phyloP scores from a whole-genome alignment of 2,329 filamentous ascomycete species.

The Colletotrichum limetticola region DNA sequence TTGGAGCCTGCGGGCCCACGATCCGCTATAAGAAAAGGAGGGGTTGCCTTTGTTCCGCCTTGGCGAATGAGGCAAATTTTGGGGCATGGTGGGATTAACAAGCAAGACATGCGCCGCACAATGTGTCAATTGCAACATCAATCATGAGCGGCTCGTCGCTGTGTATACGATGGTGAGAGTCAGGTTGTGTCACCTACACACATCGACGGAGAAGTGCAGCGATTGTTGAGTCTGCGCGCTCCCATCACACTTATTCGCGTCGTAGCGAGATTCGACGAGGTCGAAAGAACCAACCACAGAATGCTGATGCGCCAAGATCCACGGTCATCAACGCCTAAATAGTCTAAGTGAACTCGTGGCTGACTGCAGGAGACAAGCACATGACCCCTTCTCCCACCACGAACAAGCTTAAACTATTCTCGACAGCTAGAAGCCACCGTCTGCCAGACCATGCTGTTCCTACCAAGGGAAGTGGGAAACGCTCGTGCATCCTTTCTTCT shows the following conservation, averaged over 20 bases:
- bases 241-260: not conserved
- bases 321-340: not conserved
- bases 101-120: not conserved
- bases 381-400: not conserved
- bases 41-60: slow-evolving; percentile 3
- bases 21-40: not conserved
- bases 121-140: not conserved
- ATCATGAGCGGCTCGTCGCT: not conserved
- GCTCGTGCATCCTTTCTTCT: not conserved
- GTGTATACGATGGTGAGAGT: not conserved
- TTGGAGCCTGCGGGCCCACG: not conserved
- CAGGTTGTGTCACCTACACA: not conserved
- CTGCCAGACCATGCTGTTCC: too few species aligned
- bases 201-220: not conserved
- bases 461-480: not conserved
- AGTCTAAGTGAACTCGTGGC: not conserved
- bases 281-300: not conserved
- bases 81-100: not conserved
- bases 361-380: not conserved
- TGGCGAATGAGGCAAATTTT: slow-evolving; percentile 37
- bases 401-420: not conserved
- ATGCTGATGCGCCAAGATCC: not conserved
- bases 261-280: not conserved
- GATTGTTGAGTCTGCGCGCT: not conserved
- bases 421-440: too few species aligned